Evolutionary conservation across 768 basidiomycete genomes (phyloP), one percentile per base, ranked within the genome.

Genomic region (Tylopilus cervinicoccineus): DNA sequence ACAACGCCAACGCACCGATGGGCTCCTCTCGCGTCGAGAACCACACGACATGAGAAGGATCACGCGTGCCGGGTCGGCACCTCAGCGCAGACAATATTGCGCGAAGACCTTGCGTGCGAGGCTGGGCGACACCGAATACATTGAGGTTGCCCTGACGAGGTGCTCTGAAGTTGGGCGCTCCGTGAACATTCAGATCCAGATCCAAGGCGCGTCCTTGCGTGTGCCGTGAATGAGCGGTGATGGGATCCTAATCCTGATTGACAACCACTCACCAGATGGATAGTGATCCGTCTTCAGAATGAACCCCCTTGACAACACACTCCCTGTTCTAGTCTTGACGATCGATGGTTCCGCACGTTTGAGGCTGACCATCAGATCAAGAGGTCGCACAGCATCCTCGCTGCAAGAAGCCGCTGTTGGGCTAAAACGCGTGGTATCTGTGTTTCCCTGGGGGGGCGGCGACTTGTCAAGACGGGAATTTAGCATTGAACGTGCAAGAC

Each of bases 1-100:
- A 41, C 24, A 26, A 24, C 22, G 29, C 8, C 27, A 19, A 74
- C 83, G 52, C 66, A 92, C 93, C 81, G 44, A 95, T 81, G 5
- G 94, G 93, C 63, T 98, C 96, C 68, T 99, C 96, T 56, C 96
- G 78, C 12, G 95, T 96, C 24, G 88, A 96, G 68, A 98, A 92
- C 93, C 93, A 99, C 24, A 95, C 84, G 4, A 90, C 89, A 58
- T 83, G 86, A 3, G 85, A 81, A 11, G 84, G 78, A 52, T 83
- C 75, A 4, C 69, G 59, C 27, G 75, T 77, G 45, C 76, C 79
- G 9, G 88, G 88, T 24, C 85, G 72, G 54, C 86, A 88, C 29
- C 84, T 74, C 6, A 99, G 78, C 11, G 93, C 76, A 19, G 91
- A 91, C 5, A 99, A 71, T 42, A 98, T 90, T 3, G 92, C 93